Evolutionary conservation across 352 stramenopile species (phyloP).

Genomic region (Lagenidium giganteum): DNA sequence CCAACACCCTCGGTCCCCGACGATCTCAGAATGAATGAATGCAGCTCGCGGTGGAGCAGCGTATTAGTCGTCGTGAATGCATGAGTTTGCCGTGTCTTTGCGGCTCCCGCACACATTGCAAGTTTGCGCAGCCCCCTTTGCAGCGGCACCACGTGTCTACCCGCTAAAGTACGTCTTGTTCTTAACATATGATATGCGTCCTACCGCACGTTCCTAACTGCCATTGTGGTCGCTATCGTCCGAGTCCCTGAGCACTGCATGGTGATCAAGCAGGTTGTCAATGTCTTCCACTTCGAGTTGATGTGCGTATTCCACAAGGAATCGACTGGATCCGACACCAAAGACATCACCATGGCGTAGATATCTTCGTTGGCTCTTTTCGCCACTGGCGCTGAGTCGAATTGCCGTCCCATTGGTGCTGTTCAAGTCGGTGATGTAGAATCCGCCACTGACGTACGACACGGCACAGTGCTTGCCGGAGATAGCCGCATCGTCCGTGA

Average conservation of each 20-base stretch:
- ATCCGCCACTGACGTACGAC: slow-evolving; percentile 66
- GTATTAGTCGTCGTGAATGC: too few relatives aligned
- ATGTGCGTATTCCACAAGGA: slow-evolving; percentile 78
- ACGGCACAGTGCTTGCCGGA: slow-evolving; percentile 70
- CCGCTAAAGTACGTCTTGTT: too few relatives aligned
- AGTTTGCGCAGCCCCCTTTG: too few relatives aligned
- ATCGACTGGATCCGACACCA: slow-evolving; percentile 77
- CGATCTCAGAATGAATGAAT: too few relatives aligned
- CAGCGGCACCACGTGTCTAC: too few relatives aligned
- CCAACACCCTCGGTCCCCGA: too few relatives aligned
- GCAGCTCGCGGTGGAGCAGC: too few relatives aligned
- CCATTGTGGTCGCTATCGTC: background rate
- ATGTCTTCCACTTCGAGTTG: slow-evolving; percentile 27
- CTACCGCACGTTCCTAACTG: too few relatives aligned
- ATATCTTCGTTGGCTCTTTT: slow-evolving; percentile 51
- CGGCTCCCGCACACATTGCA: too few relatives aligned
- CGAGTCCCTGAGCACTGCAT: too few relatives aligned
- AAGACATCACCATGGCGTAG: slow-evolving; percentile 79
- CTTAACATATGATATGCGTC: too few relatives aligned
- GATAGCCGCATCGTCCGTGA: slow-evolving; percentile 79
- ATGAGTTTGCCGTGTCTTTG: too few relatives aligned
- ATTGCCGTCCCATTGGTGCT: slow-evolving; percentile 82
- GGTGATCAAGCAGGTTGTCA: background rate
- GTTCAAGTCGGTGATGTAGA: slow-evolving; percentile 81
- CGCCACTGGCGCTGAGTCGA: slow-evolving; percentile 54